A percentile compares a stretch with the other conserved stretches of the same genome.
Conservation (phyloP, 169 alveolate species). For the Plasmodium falciparum region DNA sequence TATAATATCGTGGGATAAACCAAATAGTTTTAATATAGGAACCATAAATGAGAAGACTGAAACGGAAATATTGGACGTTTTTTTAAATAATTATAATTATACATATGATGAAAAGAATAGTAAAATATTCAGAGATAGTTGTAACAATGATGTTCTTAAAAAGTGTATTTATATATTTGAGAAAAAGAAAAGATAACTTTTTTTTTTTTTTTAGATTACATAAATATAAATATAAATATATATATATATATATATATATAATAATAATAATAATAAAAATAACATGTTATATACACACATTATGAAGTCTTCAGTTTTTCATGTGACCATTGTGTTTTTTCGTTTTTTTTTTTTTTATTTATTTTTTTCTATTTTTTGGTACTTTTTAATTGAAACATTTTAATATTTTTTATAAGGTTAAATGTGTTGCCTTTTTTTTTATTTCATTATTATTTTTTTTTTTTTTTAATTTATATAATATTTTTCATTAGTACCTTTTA, state of each 20-base stretch:
- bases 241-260: not conserved
- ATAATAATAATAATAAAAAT: not conserved
- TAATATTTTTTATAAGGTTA: too few species aligned
- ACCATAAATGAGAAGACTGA: slow-evolving; percentile 51
- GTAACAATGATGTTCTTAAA: slow-evolving; percentile 31
- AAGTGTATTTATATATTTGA: slow-evolving; percentile 62
- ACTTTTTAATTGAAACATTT: too few species aligned
- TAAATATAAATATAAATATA: not conserved
- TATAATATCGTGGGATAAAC: slow-evolving; percentile 64
- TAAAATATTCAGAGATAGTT: slow-evolving; percentile 37
- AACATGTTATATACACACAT: too few species aligned
- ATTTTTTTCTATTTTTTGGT: not conserved
- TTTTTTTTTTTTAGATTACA: not conserved
- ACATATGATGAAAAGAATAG: slow-evolving; percentile 62
- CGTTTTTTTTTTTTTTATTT: slow-evolving; percentile 1
- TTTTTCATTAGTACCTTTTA: too few species aligned
- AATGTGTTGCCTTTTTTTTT: too few species aligned
- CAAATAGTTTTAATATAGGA: slow-evolving; percentile 55
- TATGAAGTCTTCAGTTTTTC: not conserved
- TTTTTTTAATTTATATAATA: too few species aligned
- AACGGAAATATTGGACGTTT: slow-evolving; percentile 34
- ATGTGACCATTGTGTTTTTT: not conserved
- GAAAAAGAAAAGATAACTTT: slow-evolving; percentile 20
- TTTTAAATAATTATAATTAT: slow-evolving; percentile 33
- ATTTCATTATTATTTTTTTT: too few species aligned